Conservation (phyloP, 176 grass and related monocot species). For the Oropetium thomaeum region DNA sequence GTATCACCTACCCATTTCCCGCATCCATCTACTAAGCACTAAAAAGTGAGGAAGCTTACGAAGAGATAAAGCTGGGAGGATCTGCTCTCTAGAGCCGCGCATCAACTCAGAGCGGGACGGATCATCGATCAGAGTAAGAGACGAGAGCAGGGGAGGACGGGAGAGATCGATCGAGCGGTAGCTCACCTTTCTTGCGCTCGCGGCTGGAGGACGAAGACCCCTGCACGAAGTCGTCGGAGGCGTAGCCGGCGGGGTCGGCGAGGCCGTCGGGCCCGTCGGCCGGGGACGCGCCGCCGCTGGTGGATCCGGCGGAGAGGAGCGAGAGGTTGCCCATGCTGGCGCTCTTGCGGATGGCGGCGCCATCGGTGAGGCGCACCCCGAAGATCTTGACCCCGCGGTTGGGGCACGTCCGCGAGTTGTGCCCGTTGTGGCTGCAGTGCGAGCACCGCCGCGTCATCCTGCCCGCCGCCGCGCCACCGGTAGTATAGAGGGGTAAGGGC, state of each 20-base stretch:
- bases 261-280: constrained; percentile 52
- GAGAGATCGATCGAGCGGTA: background rate
- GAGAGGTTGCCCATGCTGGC: constrained; percentile 96
- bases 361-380: constrained; percentile 90
- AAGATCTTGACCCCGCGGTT: constrained; percentile 96
- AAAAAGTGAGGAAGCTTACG: background rate
- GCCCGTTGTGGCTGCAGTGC: constrained; percentile 97
- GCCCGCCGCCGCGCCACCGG: background rate
- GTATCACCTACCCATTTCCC: background rate
- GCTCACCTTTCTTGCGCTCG: constrained; percentile 89
- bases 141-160: background rate
- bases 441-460: constrained; percentile 92
- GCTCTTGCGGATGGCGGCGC: constrained; percentile 85
- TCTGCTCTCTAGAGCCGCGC: background rate
- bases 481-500: no score
- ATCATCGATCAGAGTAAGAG: background rate
- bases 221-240: constrained; percentile 93
- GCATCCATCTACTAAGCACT: background rate
- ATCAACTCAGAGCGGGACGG: background rate
- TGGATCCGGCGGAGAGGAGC: constrained; percentile 76
- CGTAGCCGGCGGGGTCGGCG: constrained; percentile 60
- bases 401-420: constrained; percentile 94
- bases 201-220: constrained; percentile 90
- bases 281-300: constrained; percentile 72
- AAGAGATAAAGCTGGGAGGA: constrained; percentile 11